Evolutionary conservation across 495 filamentous ascomycete species (phyloP).

Genomic region (Monascus purpureus): DNA sequence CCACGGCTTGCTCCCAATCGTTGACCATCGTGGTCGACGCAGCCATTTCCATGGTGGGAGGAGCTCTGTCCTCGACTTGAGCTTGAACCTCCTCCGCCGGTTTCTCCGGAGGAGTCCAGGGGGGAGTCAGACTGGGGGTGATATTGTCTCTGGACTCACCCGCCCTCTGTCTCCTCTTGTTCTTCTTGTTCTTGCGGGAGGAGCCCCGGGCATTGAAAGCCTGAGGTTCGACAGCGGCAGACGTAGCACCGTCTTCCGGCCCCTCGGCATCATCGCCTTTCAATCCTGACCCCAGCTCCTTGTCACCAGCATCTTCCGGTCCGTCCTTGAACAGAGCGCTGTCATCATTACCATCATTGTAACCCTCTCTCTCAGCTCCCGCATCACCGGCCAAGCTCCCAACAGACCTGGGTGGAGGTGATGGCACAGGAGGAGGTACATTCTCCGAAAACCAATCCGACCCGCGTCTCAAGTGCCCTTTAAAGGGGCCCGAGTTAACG

Average conservation of each 20-base stretch:
- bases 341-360: too few relatives aligned
- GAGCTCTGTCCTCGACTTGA: conserved; percentile 1
- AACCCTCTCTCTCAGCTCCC: too few relatives aligned
- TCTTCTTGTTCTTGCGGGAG: conserved; percentile 9
- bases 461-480: too few relatives aligned
- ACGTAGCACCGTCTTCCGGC: background rate
- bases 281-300: background rate
- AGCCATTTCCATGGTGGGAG: conserved; percentile 2
- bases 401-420: conserved; percentile 7
- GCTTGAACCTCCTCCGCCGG: conserved; percentile 3
- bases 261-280: background rate
- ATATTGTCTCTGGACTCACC: conserved; percentile 6
- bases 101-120: conserved; percentile 22
- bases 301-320: background rate
- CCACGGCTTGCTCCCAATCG: conserved; percentile 5
- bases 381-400: conserved; percentile 5
- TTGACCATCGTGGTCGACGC: conserved; percentile 2
- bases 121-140: conserved; percentile 22
- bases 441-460: conserved; percentile 12
- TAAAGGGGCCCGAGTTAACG: too few relatives aligned
- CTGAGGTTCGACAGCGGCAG: conserved; percentile 2
- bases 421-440: conserved; percentile 8
- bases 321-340: too few relatives aligned
- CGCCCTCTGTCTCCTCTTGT: conserved; percentile 10
- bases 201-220: conserved; percentile 1